A percentile compares a stretch with the other conserved stretches of the same genome.
Evolutionary conservation across 805 yeast genomes (phyloP).

Genomic region (Starmerella gropengiesseri): DNA sequence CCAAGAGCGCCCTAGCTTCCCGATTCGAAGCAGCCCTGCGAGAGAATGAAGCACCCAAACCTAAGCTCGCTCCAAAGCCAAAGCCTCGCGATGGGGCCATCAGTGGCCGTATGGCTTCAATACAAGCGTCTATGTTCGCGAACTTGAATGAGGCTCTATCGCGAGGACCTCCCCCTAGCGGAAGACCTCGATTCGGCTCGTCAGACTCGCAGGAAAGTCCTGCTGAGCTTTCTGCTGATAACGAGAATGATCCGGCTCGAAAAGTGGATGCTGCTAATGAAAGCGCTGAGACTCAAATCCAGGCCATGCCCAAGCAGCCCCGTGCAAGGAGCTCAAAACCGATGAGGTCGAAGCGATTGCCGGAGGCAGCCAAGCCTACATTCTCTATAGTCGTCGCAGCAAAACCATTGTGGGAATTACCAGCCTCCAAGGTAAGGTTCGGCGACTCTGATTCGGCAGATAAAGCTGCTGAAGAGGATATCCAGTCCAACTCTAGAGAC

Average conservation of each 20-base stretch:
- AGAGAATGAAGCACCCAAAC: constrained; percentile 17
- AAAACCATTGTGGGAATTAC: constrained; percentile 17
- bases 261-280: constrained; percentile 10
- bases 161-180: constrained; percentile 21
- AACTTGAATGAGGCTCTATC: constrained; percentile 24
- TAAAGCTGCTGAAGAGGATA: not conserved
- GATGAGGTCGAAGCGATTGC: constrained; percentile 23
- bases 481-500: too few relatives aligned
- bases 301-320: constrained; percentile 19
- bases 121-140: constrained; percentile 21
- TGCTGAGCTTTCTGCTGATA: not conserved
- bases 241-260: not conserved
- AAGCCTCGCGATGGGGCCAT: constrained; percentile 10
- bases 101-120: constrained; percentile 14
- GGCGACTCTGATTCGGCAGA: too few relatives aligned
- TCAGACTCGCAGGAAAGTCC: not conserved
- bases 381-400: constrained; percentile 16
- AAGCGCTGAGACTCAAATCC: constrained; percentile 18
- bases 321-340: constrained; percentile 28
- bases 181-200: constrained; percentile 10
- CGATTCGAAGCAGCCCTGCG: constrained; percentile 20
- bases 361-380: constrained; percentile 25
- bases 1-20: constrained; percentile 16
- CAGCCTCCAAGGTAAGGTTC: not conserved
- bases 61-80: constrained; percentile 16